phyloP scores from a whole-genome alignment of 306 rosid genomes.

The Fragaria vesca region DNA sequence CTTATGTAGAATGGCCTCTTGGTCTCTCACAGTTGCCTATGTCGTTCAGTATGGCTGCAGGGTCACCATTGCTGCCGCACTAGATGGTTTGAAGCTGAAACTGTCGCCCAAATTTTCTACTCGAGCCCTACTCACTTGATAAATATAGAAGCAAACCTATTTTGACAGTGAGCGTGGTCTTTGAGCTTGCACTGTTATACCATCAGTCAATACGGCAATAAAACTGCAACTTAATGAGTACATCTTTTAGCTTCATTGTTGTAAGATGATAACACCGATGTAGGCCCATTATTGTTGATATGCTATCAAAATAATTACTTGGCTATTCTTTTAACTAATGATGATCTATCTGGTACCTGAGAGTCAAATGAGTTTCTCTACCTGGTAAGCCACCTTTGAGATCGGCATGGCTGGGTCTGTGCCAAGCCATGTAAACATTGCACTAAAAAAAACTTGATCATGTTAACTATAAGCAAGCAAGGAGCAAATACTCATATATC shows the following conservation, averaged over 20 bases:
- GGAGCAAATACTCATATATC: too few species aligned
- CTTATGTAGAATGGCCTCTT: slow-evolving; percentile 23
- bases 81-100: slow-evolving; percentile 11
- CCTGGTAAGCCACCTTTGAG: too few species aligned
- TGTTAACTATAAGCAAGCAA: too few species aligned
- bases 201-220: neutral
- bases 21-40: slow-evolving; percentile 9
- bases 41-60: neutral
- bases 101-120: neutral
- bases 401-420: too few species aligned
- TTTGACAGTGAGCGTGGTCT: slow-evolving; percentile 1
- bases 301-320: neutral
- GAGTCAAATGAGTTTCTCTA: too few species aligned
- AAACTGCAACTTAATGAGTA: neutral
- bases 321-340: too few species aligned
- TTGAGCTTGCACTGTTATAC: neutral
- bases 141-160: neutral
- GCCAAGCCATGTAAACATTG: too few species aligned
- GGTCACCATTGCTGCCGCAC: neutral
- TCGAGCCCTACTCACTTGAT: neutral
- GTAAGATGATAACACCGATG: neutral
- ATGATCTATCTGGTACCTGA: too few species aligned
- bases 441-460: too few species aligned
- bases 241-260: neutral
- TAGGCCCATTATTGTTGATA: neutral